Percentiles rank a stretch among this genome's conserved stretches.
phyloP scores from a whole-genome alignment of 148 eudicot species.

The Arctostaphylos glauca region DNA sequence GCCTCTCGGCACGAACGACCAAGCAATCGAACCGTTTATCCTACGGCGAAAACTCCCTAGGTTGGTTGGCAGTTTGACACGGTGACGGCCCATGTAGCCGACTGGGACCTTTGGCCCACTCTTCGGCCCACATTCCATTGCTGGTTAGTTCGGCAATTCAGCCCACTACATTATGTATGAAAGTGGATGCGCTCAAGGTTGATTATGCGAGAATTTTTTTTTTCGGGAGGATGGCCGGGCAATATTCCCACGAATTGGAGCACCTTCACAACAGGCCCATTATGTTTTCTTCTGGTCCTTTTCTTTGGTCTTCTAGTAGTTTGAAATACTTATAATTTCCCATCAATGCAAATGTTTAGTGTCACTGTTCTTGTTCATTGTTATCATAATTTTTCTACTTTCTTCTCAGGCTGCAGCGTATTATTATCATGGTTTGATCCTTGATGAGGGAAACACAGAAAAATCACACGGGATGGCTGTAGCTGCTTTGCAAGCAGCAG shows the following conservation, averaged over 20 bases:
- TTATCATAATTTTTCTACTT: slow-evolving; percentile 1
- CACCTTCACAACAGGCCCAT: not conserved
- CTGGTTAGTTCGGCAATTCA: too few relatives aligned
- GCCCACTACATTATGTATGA: not conserved
- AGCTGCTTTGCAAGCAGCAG: slow-evolving; percentile 95
- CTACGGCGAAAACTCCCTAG: too few relatives aligned
- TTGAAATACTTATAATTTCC: not conserved
- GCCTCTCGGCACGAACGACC: too few relatives aligned
- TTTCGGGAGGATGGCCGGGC: too few relatives aligned
- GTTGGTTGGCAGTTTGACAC: too few relatives aligned
- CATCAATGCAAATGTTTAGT: not conserved
- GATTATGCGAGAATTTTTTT: not conserved
- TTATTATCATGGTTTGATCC: slow-evolving; percentile 94
- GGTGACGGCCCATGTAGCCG: too few relatives aligned
- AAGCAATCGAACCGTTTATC: too few relatives aligned
- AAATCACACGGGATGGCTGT: slow-evolving; percentile 98
- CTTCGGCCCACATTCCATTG: too few relatives aligned
- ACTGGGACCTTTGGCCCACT: too few relatives aligned
- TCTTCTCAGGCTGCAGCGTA: slow-evolving; percentile 81
- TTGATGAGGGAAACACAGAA: slow-evolving; percentile 98
- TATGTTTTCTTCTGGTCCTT: not conserved
- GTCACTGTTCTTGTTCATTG: not conserved
- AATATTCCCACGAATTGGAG: not conserved
- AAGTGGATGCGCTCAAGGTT: not conserved
- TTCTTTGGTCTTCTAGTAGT: not conserved